Base-by-base conservation (phyloP, 495 filamentous ascomycete genomes). In the Saxophila tyrrhenica region DNA sequence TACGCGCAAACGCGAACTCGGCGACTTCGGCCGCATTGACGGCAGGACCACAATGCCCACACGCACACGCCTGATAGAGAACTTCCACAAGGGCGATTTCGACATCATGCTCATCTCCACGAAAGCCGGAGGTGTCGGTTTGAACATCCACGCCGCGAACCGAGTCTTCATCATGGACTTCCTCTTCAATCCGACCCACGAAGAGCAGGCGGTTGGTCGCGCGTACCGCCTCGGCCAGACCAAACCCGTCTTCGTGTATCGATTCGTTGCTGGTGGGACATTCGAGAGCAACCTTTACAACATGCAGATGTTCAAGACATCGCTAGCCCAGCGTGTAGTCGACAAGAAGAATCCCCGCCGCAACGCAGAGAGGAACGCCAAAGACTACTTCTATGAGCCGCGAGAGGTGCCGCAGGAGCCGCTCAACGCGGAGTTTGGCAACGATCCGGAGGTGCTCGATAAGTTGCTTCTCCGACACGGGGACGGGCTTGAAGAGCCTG, bases 31-130 rank as follows among this genome's bases (percentile, higher is more conserved):
- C 51, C 85, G 91, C 11, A 78, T 99, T 1, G 94, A 99, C 69
- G 94, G 94, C 16, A 78, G 53, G 2, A 78, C 91, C 56, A 75
- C 75, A 1, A 80, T 83, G 11, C 68, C 89, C 25, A 78, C 95
- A 64, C 97, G 95, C 64, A 90, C 95, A 62, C 85, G 84, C 62
- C 78, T 84, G 8, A 95, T 99, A 42, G 92, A 99, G 67, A 76
- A 80, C 3, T 97, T 86, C 71, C 95, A 97, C 0, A 72, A 84
- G 32, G 94, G 88, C 1, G 70, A 78, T 0, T 72, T 87, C 16
- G 95, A 96, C 62, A 86, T 83, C 0, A 94, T 97, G 68, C 70
- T 97, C 15, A 75, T 99, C 0, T 95, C 91, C 0, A 99, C 94
- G 15, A 83, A 92, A 57, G 89, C 94, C 2, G 94, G 94, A 38